These are phyloP conservation scores for Alternaria alternata DNA, from an alignment of 2,329 filamentous ascomycete genomes.

Conservation along the genomic window DNA sequence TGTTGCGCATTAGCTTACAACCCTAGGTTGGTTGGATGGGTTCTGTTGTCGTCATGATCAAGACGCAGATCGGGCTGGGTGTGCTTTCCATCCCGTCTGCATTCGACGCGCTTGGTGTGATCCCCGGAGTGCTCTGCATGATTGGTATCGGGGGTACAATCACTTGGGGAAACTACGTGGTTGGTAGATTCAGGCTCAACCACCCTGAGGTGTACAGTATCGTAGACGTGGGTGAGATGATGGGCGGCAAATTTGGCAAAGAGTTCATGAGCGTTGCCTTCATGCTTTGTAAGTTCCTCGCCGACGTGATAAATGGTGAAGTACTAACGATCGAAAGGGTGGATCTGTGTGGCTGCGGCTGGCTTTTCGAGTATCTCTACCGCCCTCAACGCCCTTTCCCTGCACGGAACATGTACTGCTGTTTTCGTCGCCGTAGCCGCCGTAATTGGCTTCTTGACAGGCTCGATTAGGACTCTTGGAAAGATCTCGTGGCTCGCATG, in stretches of 20 bases:
- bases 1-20: not conserved
- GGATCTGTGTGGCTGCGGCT: slow-evolving; percentile 19
- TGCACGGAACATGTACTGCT: slow-evolving; percentile 47
- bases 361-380: slow-evolving; percentile 15
- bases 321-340: not conserved
- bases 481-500: slow-evolving; percentile 23
- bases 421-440: slow-evolving; percentile 27
- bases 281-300: not conserved
- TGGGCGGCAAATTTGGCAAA: not conserved
- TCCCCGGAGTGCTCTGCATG: slow-evolving; percentile 58
- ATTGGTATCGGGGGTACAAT: not conserved
- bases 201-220: not conserved
- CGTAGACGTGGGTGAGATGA: not conserved
- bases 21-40: not conserved
- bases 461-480: slow-evolving; percentile 13
- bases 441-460: slow-evolving; percentile 34
- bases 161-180: not conserved
- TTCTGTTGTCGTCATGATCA: not conserved
- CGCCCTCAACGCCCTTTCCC: slow-evolving; percentile 57
- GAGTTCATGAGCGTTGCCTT: not conserved
- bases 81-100: slow-evolving; percentile 58
- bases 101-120: slow-evolving; percentile 56
- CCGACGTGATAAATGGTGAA: accelerated
- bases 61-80: slow-evolving; percentile 21
- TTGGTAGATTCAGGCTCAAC: not conserved